phyloP scores from a whole-genome alignment of 2,329 filamentous ascomycete species.

The Fusarium albosuccineum region DNA sequence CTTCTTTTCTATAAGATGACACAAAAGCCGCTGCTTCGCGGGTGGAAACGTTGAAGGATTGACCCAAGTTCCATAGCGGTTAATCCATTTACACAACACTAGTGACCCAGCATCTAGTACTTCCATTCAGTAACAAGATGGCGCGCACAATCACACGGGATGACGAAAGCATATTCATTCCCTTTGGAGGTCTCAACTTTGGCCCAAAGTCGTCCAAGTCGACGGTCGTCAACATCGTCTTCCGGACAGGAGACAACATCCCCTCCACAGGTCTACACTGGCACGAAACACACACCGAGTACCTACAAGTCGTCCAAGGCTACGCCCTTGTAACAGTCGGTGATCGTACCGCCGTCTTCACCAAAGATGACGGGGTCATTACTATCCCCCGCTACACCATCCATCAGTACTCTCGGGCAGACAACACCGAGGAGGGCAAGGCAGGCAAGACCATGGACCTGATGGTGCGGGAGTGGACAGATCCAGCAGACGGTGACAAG shows the following conservation, averaged over 20 bases:
- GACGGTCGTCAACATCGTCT: slow-evolving; percentile 17
- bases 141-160: slow-evolving; percentile 20
- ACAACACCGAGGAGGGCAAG: slow-evolving; percentile 28
- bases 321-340: slow-evolving; percentile 40
- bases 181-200: slow-evolving; percentile 26
- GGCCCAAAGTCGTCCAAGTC: background rate
- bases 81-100: background rate
- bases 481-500: slow-evolving; percentile 40
- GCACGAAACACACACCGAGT: slow-evolving; percentile 36
- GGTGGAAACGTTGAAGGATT: background rate
- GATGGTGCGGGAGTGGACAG: slow-evolving; percentile 40
- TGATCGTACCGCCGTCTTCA: slow-evolving; percentile 33
- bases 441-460: slow-evolving; percentile 28
- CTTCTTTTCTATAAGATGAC: no score
- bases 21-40: no score
- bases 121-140: background rate
- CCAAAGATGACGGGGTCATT: slow-evolving; percentile 33
- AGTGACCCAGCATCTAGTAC: background rate
- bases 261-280: slow-evolving; percentile 35
- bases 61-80: no score
- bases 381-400: slow-evolving; percentile 38
- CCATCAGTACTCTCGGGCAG: slow-evolving; percentile 38
- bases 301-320: slow-evolving; percentile 35
- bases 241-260: slow-evolving; percentile 20
- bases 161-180: slow-evolving; percentile 21